Conservation (phyloP, 805 yeast genomes). For the Henningerozyma blattae region DNA sequence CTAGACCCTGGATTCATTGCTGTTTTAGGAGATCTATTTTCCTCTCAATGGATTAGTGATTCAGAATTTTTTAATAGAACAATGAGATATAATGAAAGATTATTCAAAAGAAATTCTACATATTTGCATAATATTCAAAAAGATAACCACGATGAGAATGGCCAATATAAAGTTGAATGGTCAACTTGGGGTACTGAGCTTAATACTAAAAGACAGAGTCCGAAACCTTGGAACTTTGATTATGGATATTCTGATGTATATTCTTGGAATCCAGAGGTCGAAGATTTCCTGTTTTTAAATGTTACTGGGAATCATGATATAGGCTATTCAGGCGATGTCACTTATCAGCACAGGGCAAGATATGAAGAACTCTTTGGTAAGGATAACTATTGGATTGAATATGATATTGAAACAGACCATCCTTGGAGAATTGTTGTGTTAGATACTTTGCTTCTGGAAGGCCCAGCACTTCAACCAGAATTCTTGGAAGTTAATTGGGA, state of each 20-base stretch:
- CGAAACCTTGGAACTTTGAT: conserved; percentile 18
- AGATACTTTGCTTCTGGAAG: conserved; percentile 75
- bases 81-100: conserved; percentile 54
- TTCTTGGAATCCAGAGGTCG: conserved; percentile 47
- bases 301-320: conserved; percentile 93
- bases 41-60: conserved; percentile 91
- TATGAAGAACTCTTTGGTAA: conserved; percentile 67
- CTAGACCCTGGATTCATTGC: conserved; percentile 70
- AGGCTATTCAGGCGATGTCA: conserved; percentile 91
- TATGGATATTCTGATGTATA: conserved; percentile 49
- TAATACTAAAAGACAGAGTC: neutral
- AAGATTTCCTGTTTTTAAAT: conserved; percentile 64
- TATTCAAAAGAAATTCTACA: conserved; percentile 53
- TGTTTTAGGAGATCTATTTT: conserved; percentile 85
- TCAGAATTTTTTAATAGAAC: conserved; percentile 77
- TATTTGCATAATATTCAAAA: conserved; percentile 37
- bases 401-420: conserved; percentile 46
- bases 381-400: conserved; percentile 72
- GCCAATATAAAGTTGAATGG: conserved; percentile 20
- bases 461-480: conserved; percentile 73
- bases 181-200: conserved; percentile 16
- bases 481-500: conserved; percentile 58
- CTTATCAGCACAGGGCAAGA: conserved; percentile 80
- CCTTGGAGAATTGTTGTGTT: conserved; percentile 88
- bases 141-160: conserved; percentile 17